phyloP scores from a whole-genome alignment of 176 grass and related monocot genomes.

The Carex cristatella region DNA sequence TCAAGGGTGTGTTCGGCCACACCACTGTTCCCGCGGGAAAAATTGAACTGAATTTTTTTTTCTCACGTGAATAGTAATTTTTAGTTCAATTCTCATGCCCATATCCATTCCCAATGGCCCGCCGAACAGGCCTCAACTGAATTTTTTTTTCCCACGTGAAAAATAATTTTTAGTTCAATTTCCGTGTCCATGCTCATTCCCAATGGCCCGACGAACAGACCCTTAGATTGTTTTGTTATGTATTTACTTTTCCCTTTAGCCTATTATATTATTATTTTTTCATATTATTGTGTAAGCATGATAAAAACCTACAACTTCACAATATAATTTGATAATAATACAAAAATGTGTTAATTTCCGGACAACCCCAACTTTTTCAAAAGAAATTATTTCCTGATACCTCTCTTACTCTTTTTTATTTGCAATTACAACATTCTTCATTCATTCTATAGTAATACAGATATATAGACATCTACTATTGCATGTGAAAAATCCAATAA shows the following conservation, averaged over 20 bases:
- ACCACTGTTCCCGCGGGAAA: too few relatives aligned
- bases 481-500: constrained; percentile 1
- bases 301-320: background rate
- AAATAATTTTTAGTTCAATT: too few relatives aligned
- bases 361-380: background rate
- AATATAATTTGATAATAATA: background rate
- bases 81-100: too few relatives aligned
- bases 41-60: too few relatives aligned
- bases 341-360: background rate
- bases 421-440: background rate
- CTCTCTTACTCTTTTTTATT: background rate
- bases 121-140: too few relatives aligned
- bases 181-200: too few relatives aligned
- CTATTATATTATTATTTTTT: background rate
- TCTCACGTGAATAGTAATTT: too few relatives aligned
- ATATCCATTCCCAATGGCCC: too few relatives aligned
- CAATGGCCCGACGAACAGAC: too few relatives aligned
- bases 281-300: background rate
- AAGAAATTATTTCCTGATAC: background rate
- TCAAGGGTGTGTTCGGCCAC: too few relatives aligned
- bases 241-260: background rate
- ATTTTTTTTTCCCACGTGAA: too few relatives aligned
- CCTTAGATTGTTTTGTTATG: background rate
- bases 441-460: background rate
- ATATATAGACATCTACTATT: background rate